Evolutionary conservation across 2,329 filamentous ascomycete species (phyloP).

Genomic region (Pseudogymnoascus sp.): DNA sequence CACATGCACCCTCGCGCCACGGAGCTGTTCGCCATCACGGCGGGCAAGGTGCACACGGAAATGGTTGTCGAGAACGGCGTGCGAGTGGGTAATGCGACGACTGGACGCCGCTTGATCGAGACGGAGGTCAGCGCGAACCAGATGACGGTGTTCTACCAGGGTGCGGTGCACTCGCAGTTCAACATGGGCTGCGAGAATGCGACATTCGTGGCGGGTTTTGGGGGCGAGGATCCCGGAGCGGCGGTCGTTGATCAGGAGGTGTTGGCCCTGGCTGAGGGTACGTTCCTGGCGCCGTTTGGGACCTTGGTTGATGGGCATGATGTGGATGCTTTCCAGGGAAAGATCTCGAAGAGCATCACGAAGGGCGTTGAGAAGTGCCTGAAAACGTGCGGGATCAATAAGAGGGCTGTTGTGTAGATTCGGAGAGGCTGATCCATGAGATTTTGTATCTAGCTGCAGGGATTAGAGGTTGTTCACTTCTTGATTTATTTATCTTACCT

Average conservation of each 20-base stretch:
- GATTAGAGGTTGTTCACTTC: background rate
- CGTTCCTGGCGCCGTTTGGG: conserved; percentile 39
- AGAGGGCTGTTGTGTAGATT: background rate
- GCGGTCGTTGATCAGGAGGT: conserved; percentile 41
- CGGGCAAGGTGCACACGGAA: conserved; percentile 41
- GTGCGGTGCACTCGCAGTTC: conserved; percentile 45
- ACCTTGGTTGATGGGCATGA: conserved; percentile 37
- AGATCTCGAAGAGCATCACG: conserved; percentile 41
- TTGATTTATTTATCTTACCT: background rate
- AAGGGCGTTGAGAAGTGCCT: conserved; percentile 45
- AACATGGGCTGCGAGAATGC: conserved; percentile 45
- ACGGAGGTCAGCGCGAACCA: conserved; percentile 36
- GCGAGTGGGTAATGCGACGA: conserved; percentile 31
- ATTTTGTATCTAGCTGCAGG: background rate
- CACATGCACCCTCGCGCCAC: conserved; percentile 41
- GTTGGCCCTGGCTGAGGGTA: conserved; percentile 37
- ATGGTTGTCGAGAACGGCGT: conserved; percentile 45
- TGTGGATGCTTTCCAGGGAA: conserved; percentile 35
- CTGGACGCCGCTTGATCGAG: conserved; percentile 31
- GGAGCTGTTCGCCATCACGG: conserved; percentile 39
- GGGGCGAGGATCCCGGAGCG: conserved; percentile 42
- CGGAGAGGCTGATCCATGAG: background rate
- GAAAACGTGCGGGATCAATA: conserved; percentile 36
- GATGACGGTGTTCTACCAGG: conserved; percentile 47
- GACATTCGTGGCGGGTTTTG: conserved; percentile 42